Evolutionary conservation across 768 basidiomycete species (phyloP), one percentile per base, ranked within the genome.

Genomic region (Daedalea quercina): DNA sequence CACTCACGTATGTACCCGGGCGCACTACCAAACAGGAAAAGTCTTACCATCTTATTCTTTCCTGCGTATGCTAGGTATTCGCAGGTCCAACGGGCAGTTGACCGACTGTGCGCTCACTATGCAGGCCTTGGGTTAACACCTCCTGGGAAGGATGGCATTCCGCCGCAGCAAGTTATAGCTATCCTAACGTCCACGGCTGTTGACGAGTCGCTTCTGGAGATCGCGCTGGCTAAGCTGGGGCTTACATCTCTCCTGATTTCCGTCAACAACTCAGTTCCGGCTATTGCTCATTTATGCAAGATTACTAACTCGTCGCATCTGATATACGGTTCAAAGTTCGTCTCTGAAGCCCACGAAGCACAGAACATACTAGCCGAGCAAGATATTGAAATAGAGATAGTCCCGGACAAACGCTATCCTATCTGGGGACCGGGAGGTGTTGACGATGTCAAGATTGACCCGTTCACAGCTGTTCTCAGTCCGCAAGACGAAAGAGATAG

Each of bases 231-330:
- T 20, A 74, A 72, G 58, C 61, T 75, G 47, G 73, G 69, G 22
- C 60, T 73, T 12, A 59, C 69, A 9, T 58, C 72, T 13, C 63
- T 75, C 12, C 60, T 75, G 1, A 53, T 76, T 13, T 74, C 73
- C 8, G 67, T 72, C 51, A 77, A 76, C 65, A 78, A 77, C 62
- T 75, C 74, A 0, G 60, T 70, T 0, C 66, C 73, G 1, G 77
- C 76, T 9, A 63, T 77, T 25, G 73, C 73, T 0, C 73, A 76
- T 61, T 63, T 79, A 31, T 65, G 65, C 60, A 65, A 68, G 24
- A 53, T 66, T 17, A 75, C 73, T 15, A 63, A 69, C 11, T 55
- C 70, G 0, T 58, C 67, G 1, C 70, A 72, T 53, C 59, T 79
- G 28, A 70, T 78, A 52, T 73, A 70, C 52, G 69, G 71, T 9